phyloP scores from a whole-genome alignment of 208 protist species.

The Leishmania lainsoni region DNA sequence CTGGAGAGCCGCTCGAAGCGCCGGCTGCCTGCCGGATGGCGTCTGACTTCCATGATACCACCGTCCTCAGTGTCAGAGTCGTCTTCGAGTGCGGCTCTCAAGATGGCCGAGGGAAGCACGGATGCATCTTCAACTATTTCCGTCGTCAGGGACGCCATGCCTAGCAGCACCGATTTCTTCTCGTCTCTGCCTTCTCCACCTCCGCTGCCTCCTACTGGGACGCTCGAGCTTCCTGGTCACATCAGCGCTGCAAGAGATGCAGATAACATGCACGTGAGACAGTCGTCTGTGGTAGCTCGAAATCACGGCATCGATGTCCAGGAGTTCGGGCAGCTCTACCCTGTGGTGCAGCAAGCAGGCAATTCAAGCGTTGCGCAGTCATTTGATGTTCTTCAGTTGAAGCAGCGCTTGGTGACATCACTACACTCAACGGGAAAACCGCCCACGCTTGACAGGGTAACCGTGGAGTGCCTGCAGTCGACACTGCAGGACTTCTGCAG shows the following conservation, averaged over 20 bases:
- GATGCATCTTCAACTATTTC: background rate
- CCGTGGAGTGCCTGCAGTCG: conserved; percentile 20
- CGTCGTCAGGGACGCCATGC: background rate
- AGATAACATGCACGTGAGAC: background rate
- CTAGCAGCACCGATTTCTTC: background rate
- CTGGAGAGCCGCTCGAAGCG: conserved; percentile 18
- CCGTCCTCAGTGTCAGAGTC: background rate
- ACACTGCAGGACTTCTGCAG: conserved; percentile 28
- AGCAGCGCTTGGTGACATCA: conserved; percentile 9
- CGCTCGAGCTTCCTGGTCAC: background rate
- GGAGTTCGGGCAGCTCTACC: conserved; percentile 10
- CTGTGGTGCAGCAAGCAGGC: conserved; percentile 11
- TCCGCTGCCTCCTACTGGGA: background rate
- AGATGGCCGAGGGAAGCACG: background rate
- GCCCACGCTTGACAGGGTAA: background rate
- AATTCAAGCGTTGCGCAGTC: conserved; percentile 10
- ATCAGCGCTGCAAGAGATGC: background rate
- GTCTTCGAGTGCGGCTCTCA: background rate
- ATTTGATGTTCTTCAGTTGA: conserved; percentile 18
- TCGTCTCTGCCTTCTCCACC: background rate
- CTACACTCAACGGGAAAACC: background rate
- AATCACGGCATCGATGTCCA: conserved; percentile 2
- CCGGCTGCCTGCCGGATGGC: conserved; percentile 33
- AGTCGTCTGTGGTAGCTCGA: background rate
- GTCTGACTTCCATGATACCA: conserved; percentile 28